Evolutionary conservation across 192 early-diverging fungal species (phyloP).

Genomic region (Coemansia aciculifera): DNA sequence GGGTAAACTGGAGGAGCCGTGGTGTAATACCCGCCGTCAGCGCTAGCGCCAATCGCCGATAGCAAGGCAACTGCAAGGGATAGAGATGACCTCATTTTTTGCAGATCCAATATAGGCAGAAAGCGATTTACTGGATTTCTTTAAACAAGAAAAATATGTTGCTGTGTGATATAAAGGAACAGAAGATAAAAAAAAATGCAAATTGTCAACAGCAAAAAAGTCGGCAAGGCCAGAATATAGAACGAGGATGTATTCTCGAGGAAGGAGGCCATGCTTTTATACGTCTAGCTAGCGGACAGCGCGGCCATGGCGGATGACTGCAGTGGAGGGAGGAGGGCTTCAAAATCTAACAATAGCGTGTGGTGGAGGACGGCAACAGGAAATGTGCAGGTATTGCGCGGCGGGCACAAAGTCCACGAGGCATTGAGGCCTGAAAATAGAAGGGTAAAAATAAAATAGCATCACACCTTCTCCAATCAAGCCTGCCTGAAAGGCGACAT

Average conservation of each 20-base stretch:
- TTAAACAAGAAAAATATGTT: neutral
- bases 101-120: neutral
- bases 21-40: constrained; percentile 11
- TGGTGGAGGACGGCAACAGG: neutral
- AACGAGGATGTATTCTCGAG: neutral
- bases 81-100: constrained; percentile 23
- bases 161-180: neutral
- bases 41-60: constrained; percentile 3
- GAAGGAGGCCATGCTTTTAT: neutral
- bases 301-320: neutral
- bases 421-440: constrained; percentile 4
- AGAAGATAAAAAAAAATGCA: constrained; percentile 1
- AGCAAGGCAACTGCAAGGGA: constrained; percentile 15
- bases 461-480: neutral
- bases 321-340: neutral
- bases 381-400: constrained; percentile 7
- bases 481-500: neutral
- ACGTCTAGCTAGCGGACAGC: neutral
- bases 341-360: constrained; percentile 7
- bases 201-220: constrained; percentile 9
- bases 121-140: neutral
- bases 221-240: constrained; percentile 19
- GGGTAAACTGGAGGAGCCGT: neutral
- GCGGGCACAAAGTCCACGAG: neutral
- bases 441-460: constrained; percentile 5